A percentile compares a stretch with the other conserved stretches of the same genome.
These are phyloP conservation scores for Ceratocystis papillata DNA, from an alignment of 2,329 filamentous ascomycete genomes.

Conservation along the genomic window DNA sequence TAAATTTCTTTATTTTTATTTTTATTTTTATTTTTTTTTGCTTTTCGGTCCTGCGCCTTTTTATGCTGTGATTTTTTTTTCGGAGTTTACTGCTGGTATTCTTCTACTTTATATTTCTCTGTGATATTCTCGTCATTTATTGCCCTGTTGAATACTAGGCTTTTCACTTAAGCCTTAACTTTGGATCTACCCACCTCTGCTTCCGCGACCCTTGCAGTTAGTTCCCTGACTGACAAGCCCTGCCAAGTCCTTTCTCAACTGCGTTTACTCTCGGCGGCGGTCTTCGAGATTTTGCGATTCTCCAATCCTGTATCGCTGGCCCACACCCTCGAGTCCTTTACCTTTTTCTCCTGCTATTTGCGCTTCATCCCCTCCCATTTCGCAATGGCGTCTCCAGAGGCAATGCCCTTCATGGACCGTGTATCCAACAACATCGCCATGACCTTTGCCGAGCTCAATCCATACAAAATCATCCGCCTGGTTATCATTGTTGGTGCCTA, in stretches of 20 bases:
- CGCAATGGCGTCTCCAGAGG: conserved; percentile 18
- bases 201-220: conserved; percentile 2
- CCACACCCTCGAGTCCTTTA: neutral
- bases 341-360: too few relatives aligned
- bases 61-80: neutral
- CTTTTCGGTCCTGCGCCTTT: neutral
- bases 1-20: conserved; percentile 8
- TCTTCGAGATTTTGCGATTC: neutral
- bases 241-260: neutral
- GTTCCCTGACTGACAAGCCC: neutral
- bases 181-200: neutral
- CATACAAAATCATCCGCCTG: conserved; percentile 54
- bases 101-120: neutral
- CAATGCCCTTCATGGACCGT: conserved; percentile 22
- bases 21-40: conserved; percentile 2
- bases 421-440: conserved; percentile 38
- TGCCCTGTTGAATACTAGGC: too few relatives aligned
- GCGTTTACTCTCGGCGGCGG: neutral
- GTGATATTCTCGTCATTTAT: too few relatives aligned
- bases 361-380: neutral
- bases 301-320: neutral
- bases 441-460: conserved; percentile 42
- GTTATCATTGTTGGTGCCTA: conserved; percentile 63
- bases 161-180: neutral
- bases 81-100: neutral